A percentile compares a stretch with the other conserved stretches of the same genome.
These are phyloP conservation scores for Tausonia pullulans DNA, from an alignment of 1,284 basidiomycete genomes.

Conservation along the genomic window DNA sequence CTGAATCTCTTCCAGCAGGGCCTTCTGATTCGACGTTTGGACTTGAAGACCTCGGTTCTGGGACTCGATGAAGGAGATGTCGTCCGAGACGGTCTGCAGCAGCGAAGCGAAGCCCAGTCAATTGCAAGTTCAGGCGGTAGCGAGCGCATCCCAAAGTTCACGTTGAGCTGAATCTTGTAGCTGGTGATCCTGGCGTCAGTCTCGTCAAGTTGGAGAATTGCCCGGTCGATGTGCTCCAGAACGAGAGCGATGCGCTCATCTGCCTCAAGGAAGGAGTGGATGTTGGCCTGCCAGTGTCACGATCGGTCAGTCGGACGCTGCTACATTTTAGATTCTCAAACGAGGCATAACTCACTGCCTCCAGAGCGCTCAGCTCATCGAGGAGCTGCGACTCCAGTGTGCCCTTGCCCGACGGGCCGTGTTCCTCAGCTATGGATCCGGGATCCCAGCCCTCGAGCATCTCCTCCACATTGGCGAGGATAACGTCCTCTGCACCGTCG, in stretches of 20 bases:
- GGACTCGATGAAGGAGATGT: constrained; percentile 90
- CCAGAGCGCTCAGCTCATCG: constrained; percentile 78
- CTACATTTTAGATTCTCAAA: background rate
- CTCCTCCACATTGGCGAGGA: constrained; percentile 85
- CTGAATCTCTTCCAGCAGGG: constrained; percentile 67
- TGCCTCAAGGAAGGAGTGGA: constrained; percentile 91
- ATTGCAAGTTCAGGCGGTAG: constrained; percentile 6
- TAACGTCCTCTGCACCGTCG: constrained; percentile 62
- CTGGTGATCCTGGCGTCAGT: constrained; percentile 77
- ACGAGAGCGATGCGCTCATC: constrained; percentile 75
- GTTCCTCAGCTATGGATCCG: too few species aligned
- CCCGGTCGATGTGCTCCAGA: constrained; percentile 76
- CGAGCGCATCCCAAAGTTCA: constrained; percentile 25
- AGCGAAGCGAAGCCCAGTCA: constrained; percentile 10
- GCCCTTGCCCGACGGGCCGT: background rate
- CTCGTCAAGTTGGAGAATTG: constrained; percentile 68
- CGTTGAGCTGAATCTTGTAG: constrained; percentile 89
- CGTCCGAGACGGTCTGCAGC: constrained; percentile 73
- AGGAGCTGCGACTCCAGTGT: constrained; percentile 42
- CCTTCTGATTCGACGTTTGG: constrained; percentile 89
- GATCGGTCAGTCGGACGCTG: background rate
- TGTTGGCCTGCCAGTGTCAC: constrained; percentile 58
- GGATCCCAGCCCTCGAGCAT: constrained; percentile 93
- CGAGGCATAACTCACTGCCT: constrained; percentile 50
- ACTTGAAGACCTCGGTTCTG: constrained; percentile 96